Conservation (phyloP, 2,329 filamentous ascomycete genomes). For the Monilinia aucupariae region DNA sequence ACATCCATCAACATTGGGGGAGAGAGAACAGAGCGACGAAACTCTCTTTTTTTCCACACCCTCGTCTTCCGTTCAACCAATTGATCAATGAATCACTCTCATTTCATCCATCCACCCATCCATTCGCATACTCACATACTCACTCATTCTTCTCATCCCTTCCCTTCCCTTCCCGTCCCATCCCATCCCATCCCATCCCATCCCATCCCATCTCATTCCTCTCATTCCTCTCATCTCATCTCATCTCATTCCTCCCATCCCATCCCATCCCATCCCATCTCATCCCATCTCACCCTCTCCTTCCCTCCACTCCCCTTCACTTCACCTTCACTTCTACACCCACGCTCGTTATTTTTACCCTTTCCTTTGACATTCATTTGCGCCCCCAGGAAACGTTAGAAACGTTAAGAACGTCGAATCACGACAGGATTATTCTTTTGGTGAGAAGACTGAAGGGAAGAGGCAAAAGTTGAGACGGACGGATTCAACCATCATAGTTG, state of each 20-base stretch:
- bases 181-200: no score
- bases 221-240: no score
- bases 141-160: background rate
- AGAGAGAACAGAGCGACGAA: background rate
- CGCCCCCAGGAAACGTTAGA: background rate
- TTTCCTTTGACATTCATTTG: background rate
- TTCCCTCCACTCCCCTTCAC: background rate
- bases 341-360: constrained; percentile 6
- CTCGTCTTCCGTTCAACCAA: background rate
- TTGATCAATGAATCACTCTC: background rate
- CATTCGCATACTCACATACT: background rate
- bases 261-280: no score
- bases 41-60: background rate
- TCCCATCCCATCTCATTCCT: no score
- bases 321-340: background rate
- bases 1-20: background rate
- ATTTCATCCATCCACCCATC: background rate
- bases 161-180: no score
- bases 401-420: background rate
- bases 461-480: background rate
- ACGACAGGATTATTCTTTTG: background rate
- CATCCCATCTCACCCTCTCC: background rate
- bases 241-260: no score
- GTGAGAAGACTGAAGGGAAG: background rate
- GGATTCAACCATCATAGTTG: background rate